phyloP scores from a whole-genome alignment of 2,329 filamentous ascomycete species.

The Stenocarpella maydis region DNA sequence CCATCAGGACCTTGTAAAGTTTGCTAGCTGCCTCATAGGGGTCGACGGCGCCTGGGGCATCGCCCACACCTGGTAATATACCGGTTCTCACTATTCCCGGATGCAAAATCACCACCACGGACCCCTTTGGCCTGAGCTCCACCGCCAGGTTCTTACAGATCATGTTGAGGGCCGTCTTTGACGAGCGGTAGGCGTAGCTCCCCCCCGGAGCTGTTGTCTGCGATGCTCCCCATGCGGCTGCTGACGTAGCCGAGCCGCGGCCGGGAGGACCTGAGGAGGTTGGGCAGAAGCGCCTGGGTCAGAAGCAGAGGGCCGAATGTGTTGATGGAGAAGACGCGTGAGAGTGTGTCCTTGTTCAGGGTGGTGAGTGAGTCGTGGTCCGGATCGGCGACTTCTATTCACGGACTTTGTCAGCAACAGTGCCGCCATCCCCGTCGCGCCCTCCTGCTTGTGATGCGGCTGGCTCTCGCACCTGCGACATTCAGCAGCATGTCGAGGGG shows the following conservation, averaged over 20 bases:
- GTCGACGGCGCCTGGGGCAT: slow-evolving; percentile 49
- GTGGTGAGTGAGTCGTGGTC: slow-evolving; percentile 33
- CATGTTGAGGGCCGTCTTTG: slow-evolving; percentile 54
- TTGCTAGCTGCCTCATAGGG: slow-evolving; percentile 54
- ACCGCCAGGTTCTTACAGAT: slow-evolving; percentile 53
- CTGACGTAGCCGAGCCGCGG: slow-evolving; percentile 52
- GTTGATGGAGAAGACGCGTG: slow-evolving; percentile 52
- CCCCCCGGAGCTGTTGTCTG: slow-evolving; percentile 52
- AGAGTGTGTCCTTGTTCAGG: slow-evolving; percentile 45
- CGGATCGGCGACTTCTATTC: slow-evolving; percentile 44
- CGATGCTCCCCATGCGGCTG: slow-evolving; percentile 52
- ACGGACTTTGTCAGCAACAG: not conserved
- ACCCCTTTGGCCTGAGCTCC: slow-evolving; percentile 49
- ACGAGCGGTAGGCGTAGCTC: slow-evolving; percentile 52
- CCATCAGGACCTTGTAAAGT: slow-evolving; percentile 41
- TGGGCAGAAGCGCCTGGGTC: slow-evolving; percentile 53
- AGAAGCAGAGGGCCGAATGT: slow-evolving; percentile 54
- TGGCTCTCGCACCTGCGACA: slow-evolving; percentile 31
- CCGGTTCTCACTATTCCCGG: slow-evolving; percentile 51
- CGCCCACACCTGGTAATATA: slow-evolving; percentile 40
- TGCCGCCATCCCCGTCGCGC: not conserved
- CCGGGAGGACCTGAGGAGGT: slow-evolving; percentile 43
- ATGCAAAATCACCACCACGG: slow-evolving; percentile 52
- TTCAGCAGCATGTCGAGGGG: slow-evolving; percentile 34
- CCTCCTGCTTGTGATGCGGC: not conserved